These are phyloP conservation scores for Phytophthora macrochlamydospora DNA, from an alignment of 352 stramenopile genomes.

Conservation along the genomic window DNA sequence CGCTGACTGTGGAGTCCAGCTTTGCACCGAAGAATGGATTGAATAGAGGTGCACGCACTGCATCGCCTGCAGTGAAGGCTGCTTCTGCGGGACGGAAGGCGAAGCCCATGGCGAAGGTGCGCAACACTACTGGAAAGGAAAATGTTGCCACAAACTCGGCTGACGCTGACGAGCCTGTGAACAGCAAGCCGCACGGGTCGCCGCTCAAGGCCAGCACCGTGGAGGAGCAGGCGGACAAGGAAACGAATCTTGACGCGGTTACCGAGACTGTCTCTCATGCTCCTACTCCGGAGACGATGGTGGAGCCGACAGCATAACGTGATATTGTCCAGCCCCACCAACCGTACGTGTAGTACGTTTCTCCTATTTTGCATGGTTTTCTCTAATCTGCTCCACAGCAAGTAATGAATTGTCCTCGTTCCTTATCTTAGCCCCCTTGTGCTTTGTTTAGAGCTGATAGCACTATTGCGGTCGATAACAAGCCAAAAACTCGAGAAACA, in stretches of 20 bases:
- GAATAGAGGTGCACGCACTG: constrained; percentile 12
- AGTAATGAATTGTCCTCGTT: constrained; percentile 27
- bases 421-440: constrained; percentile 14
- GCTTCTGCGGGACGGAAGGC: constrained; percentile 16
- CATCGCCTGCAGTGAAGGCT: constrained; percentile 19
- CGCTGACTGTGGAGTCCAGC: constrained; percentile 60
- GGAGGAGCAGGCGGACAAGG: constrained; percentile 26
- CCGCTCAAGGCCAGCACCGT: constrained; percentile 32
- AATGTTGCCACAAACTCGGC: constrained; percentile 24
- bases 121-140: constrained; percentile 37
- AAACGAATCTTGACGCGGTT: constrained; percentile 44
- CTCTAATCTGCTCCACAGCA: constrained; percentile 15
- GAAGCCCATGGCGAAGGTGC: constrained; percentile 28
- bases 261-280: not conserved
- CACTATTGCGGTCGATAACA: no score
- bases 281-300: constrained; percentile 9
- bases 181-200: constrained; percentile 29
- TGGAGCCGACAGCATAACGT: constrained; percentile 7
- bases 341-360: constrained; percentile 27
- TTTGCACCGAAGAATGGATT: constrained; percentile 57
- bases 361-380: constrained; percentile 27
- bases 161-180: constrained; percentile 24
- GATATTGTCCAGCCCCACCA: constrained; percentile 7
- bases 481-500: not conserved
- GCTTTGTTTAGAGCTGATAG: no score